Evolutionary conservation across 1,139 yeast species (phyloP), one percentile per base, ranked within the genome.

Genomic region (Suhomyces atakaporum): DNA sequence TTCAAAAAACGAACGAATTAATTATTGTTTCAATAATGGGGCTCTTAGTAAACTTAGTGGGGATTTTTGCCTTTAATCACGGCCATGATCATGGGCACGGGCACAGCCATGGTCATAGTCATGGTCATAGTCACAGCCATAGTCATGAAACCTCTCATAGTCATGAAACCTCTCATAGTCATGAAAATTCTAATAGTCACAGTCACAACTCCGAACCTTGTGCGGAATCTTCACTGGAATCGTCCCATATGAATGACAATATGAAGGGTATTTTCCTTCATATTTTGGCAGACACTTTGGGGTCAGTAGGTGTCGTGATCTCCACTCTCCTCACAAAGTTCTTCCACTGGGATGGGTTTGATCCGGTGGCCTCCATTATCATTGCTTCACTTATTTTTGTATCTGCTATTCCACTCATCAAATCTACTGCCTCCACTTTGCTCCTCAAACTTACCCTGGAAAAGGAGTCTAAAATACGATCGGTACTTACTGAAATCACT

Each of bases 201-300:
- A 9, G 40, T 19, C 49, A 42, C 18, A 27, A 31, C 3, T 46
- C 50, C 33, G 25, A 44, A n/a, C 59, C 31, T 19, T 16, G 26
- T 20, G n/a, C 34, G 1, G 38, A 35, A n/a, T n/a, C n/a, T n/a
- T n/a, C n/a, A n/a, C n/a, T n/a, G 31, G 16, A 7, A 24, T 16
- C 54, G 46, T 38, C 44, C 2, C 38, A 14, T 5, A 63, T 65
- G 68, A 86, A 86, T 55, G 96, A 90, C 52, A 92, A 92, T 57
- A 87, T 92, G 95, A 81, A 82, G 44, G 99, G 99, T 15, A 88
- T 92, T 8, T 92, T 92, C 50, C 66, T 92, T 29, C 99, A 92
- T 51, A 86, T 92, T 29, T 61, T 92, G 31, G 98, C 99, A 0
- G 99, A 92, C 53, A 92, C 98, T 0, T 67, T 94, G 22, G 98